Evolutionary conservation across 352 stramenopile genomes (phyloP).

Genomic region (Globisporangium paroecandrum): DNA sequence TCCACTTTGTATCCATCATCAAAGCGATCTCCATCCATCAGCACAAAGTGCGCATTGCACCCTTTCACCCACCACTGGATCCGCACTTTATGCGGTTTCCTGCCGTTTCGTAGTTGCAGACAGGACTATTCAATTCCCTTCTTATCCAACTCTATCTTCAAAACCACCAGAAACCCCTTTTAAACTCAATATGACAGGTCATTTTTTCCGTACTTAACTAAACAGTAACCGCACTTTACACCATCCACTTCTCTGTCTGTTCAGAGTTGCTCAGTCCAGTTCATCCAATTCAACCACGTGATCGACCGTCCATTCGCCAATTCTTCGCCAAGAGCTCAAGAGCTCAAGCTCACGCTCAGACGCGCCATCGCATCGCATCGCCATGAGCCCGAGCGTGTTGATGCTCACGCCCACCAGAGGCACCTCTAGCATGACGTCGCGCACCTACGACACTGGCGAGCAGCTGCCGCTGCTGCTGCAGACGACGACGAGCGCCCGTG

Average conservation of each 20-base stretch:
- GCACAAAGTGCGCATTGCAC: not conserved
- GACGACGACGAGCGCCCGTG: not conserved
- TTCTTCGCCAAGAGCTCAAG: not conserved
- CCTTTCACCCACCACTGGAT: not conserved
- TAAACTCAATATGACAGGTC: not conserved
- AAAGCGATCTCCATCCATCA: not conserved
- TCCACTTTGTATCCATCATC: not conserved
- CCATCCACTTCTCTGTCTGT: not conserved
- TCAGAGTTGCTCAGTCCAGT: not conserved
- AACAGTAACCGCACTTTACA: not conserved
- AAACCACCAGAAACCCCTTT: not conserved
- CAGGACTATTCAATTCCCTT: not conserved
- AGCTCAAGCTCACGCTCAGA: too few species aligned
- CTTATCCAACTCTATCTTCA: not conserved
- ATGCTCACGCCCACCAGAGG: not conserved
- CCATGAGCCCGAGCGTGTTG: not conserved
- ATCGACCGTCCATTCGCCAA: not conserved
- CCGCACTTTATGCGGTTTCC: not conserved
- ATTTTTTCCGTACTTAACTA: not conserved
- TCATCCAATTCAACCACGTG: not conserved
- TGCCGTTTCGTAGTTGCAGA: not conserved
- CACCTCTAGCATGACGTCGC: not conserved
- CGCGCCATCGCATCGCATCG: not conserved
- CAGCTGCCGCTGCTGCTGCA: constrained; percentile 1
- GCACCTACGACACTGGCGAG: not conserved